A percentile compares a stretch with the other conserved stretches of the same genome.
These are phyloP conservation scores for Rhodomyrtus tomentosa DNA, from an alignment of 345 rosid species.

Conservation along the genomic window DNA sequence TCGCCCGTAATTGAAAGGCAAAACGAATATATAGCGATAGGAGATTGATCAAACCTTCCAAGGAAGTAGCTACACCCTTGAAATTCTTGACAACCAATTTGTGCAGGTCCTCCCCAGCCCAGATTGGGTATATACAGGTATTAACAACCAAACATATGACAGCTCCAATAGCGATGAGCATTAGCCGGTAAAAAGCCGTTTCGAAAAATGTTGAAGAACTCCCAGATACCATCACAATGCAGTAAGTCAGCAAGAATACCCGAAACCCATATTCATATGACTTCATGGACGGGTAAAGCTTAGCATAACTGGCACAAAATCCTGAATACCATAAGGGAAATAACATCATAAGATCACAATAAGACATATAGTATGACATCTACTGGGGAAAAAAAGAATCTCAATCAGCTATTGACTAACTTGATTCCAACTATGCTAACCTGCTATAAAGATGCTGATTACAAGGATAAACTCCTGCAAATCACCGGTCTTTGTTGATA, in stretches of 20 bases:
- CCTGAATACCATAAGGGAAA: constrained; percentile 18
- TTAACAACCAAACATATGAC: constrained; percentile 46
- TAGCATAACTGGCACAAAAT: constrained; percentile 49
- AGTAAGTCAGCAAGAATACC: constrained; percentile 83
- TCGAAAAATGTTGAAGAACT: constrained; percentile 30
- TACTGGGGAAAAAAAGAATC: not conserved
- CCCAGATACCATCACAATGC: constrained; percentile 80
- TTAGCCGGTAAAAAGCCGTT: constrained; percentile 48
- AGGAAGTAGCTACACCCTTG: constrained; percentile 58
- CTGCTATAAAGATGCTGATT: constrained; percentile 67
- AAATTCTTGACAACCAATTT: constrained; percentile 69
- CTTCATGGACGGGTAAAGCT: constrained; percentile 68
- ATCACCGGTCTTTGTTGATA: constrained; percentile 28
- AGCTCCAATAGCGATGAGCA: constrained; percentile 64
- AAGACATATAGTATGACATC: not conserved
- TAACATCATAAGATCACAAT: not conserved
- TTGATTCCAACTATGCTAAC: constrained; percentile 10
- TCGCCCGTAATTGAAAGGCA: not conserved
- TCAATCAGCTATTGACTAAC: not conserved
- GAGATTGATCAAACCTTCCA: constrained; percentile 47
- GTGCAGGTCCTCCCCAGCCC: constrained; percentile 91
- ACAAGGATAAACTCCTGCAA: constrained; percentile 38
- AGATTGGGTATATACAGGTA: constrained; percentile 54
- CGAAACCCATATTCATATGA: constrained; percentile 72
- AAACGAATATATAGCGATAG: not conserved